These are phyloP conservation scores for Blumeriella jaapii DNA, from an alignment of 2,329 filamentous ascomycete species.

Conservation along the genomic window DNA sequence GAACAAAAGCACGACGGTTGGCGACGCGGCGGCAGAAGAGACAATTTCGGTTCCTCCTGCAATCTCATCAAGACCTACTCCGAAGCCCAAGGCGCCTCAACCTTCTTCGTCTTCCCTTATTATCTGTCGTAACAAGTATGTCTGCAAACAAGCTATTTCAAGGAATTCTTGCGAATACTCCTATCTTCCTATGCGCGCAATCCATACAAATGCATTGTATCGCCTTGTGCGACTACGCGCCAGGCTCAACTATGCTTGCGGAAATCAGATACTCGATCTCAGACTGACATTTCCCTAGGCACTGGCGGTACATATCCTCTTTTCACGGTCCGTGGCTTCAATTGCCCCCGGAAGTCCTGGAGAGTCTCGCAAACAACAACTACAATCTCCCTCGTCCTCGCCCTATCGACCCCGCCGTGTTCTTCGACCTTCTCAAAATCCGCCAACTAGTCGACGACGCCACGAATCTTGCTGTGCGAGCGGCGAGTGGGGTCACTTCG, in stretches of 20 bases:
- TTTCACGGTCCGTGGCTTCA: conserved; percentile 79
- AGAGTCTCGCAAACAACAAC: conserved; percentile 68
- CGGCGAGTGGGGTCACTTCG: conserved; percentile 60
- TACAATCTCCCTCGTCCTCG: conserved; percentile 65
- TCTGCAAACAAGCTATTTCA: too few species aligned
- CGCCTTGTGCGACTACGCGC: not conserved
- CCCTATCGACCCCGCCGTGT: conserved; percentile 67
- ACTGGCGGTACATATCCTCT: conserved; percentile 76
- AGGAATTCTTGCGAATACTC: too few species aligned
- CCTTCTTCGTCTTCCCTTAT: conserved; percentile 40
- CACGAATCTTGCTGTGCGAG: conserved; percentile 64
- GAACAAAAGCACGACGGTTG: conserved; percentile 31
- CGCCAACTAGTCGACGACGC: conserved; percentile 70
- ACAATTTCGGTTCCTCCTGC: conserved; percentile 13
- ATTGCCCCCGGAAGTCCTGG: conserved; percentile 66
- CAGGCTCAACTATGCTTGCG: not conserved
- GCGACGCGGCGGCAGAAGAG: conserved; percentile 21
- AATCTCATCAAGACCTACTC: conserved; percentile 11
- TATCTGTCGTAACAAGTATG: conserved; percentile 59
- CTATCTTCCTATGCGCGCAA: too few species aligned
- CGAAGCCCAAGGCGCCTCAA: conserved; percentile 20
- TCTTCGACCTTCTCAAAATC: conserved; percentile 79
- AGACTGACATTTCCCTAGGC: conserved; percentile 36
- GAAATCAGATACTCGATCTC: conserved; percentile 1
- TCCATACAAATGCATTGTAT: too few species aligned